Conservation (phyloP, 305 asterid species). For the Fraxinus albicans region DNA sequence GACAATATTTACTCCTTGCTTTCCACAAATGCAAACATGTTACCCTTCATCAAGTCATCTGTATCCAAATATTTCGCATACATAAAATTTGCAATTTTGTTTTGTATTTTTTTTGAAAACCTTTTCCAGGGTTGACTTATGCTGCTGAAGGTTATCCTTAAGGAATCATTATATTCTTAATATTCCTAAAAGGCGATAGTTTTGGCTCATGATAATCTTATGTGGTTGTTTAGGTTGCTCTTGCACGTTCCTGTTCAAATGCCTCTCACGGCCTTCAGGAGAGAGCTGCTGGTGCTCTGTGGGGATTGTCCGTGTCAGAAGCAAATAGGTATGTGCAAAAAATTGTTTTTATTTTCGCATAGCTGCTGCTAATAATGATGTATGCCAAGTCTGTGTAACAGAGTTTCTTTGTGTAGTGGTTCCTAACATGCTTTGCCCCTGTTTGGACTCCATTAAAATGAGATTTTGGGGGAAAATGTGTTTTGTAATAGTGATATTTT, state of each 20-base stretch:
- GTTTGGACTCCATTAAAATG: background rate
- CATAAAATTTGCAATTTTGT: background rate
- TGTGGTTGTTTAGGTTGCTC: conserved; percentile 59
- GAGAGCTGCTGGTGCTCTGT: conserved; percentile 99
- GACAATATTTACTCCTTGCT: background rate
- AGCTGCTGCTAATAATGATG: conserved; percentile 11
- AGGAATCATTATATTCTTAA: background rate
- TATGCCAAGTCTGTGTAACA: background rate
- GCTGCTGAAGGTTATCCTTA: background rate
- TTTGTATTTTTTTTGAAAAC: background rate
- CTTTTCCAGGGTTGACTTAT: background rate
- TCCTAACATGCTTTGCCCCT: background rate
- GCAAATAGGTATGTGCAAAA: conserved; percentile 61
- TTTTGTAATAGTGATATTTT: background rate
- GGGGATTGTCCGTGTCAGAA: conserved; percentile 99
- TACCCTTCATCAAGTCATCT: background rate
- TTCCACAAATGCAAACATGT: background rate
- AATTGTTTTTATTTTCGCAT: background rate
- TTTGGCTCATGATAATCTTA: conserved; percentile 2
- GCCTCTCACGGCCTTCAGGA: conserved; percentile 92
- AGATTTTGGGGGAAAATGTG: background rate
- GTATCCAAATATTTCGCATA: background rate
- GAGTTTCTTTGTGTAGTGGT: background rate
- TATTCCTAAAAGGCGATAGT: background rate
- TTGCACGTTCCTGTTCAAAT: conserved; percentile 75